A percentile compares a stretch with the other conserved stretches of the same genome.
These are phyloP conservation scores for Blastocystis hominis DNA, from an alignment of 352 stramenopile species.

Conservation along the genomic window DNA sequence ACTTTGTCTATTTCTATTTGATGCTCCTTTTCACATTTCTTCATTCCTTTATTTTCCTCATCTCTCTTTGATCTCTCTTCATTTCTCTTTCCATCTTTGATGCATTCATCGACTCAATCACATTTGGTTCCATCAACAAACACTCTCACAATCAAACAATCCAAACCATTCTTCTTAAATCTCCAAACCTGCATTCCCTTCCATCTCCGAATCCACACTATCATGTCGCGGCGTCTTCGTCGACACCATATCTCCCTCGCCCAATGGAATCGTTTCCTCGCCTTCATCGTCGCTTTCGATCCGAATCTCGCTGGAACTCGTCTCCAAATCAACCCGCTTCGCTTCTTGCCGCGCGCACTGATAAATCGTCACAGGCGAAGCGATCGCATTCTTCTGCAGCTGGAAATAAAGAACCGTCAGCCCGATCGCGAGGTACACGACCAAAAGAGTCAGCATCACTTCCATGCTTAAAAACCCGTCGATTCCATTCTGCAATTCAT, in stretches of 20 bases:
- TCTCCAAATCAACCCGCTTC: background rate
- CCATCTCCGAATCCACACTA: slow-evolving; percentile 30
- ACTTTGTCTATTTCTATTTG: too few species aligned
- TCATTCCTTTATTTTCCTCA: too few species aligned
- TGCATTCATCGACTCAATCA: too few species aligned
- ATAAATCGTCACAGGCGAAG: slow-evolving; percentile 6
- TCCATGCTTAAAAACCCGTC: background rate
- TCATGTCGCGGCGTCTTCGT: background rate
- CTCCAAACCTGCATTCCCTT: slow-evolving; percentile 45
- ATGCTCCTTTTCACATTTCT: too few species aligned
- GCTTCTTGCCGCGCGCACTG: background rate
- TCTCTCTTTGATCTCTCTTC: too few species aligned
- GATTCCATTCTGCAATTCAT: slow-evolving; percentile 11
- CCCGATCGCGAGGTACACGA: background rate
- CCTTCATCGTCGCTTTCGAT: slow-evolving; percentile 43
- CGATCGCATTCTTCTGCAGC: background rate
- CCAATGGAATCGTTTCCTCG: background rate
- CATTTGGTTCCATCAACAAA: too few species aligned
- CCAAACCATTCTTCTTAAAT: background rate
- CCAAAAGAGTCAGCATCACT: background rate
- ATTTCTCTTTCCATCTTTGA: too few species aligned
- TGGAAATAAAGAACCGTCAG: background rate
- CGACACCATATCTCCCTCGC: background rate
- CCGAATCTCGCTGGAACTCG: slow-evolving; percentile 32
- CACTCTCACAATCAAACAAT: too few species aligned